Conservation (phyloP, 192 early-diverging fungal genomes). For the Glomus cerebriforme region DNA sequence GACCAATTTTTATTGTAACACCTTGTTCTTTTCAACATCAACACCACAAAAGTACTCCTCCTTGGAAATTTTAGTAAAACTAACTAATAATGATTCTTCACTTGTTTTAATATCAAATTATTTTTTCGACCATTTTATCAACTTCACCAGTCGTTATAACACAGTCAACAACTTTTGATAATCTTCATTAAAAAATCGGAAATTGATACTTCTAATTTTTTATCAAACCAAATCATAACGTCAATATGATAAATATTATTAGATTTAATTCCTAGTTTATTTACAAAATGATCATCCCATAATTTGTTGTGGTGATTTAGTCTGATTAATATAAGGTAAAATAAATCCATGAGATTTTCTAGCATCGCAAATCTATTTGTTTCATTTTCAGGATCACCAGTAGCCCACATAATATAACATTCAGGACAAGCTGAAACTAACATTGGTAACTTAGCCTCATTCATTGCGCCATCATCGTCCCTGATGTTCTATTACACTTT, state of each 20-base stretch:
- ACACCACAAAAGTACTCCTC: conserved; percentile 50
- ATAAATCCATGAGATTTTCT: conserved; percentile 95
- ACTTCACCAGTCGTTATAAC: conserved; percentile 95
- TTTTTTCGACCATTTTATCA: conserved; percentile 80
- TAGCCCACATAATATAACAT: no score
- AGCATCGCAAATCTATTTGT: conserved; percentile 99
- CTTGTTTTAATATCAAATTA: conserved; percentile 46
- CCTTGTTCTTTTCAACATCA: conserved; percentile 54
- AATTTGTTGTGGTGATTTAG: conserved; percentile 96
- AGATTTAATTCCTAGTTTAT: conserved; percentile 61
- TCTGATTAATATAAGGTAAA: conserved; percentile 84
- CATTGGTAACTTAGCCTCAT: conserved; percentile 51
- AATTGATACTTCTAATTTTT: conserved; percentile 96
- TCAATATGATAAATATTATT: conserved; percentile 89
- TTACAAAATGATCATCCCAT: conserved; percentile 86
- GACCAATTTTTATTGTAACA: conserved; percentile 70
- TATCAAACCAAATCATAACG: conserved; percentile 99
- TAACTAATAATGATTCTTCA: conserved; percentile 47
- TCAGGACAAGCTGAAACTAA: conserved; percentile 70
- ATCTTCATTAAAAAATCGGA: conserved; percentile 85
- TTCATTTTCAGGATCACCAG: no score
- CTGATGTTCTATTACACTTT: conserved; percentile 38
- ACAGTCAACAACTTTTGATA: conserved; percentile 92
- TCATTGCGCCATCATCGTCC: conserved; percentile 29
- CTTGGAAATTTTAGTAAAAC: conserved; percentile 43